Conservation (phyloP, 192 early-diverging fungal genomes). For the Cetraspora pellucida region DNA sequence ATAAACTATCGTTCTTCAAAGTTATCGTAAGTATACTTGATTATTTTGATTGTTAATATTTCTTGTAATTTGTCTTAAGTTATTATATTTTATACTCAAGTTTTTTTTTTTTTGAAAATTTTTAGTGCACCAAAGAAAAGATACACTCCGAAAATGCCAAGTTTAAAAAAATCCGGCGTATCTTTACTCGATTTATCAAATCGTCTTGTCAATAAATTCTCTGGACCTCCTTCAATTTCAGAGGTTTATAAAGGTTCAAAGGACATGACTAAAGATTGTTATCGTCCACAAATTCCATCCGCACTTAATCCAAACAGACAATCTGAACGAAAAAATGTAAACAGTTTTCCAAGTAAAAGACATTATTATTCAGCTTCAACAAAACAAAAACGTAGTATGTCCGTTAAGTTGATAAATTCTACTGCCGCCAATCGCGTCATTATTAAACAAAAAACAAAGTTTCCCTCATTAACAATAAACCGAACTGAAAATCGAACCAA, state of each 20-base stretch:
- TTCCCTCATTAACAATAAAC: not conserved
- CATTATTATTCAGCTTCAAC: not conserved
- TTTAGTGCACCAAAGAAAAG: too few species aligned
- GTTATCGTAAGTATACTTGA: not conserved
- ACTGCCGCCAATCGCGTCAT: not conserved
- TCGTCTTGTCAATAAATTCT: not conserved
- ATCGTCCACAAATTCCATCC: not conserved
- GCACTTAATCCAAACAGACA: not conserved
- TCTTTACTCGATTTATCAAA: too few species aligned
- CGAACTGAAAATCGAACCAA: not conserved
- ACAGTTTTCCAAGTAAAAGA: not conserved
- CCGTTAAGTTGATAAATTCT: not conserved
- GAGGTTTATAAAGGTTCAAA: not conserved
- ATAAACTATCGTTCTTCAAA: not conserved
- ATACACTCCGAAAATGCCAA: too few species aligned
- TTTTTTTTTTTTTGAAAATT: too few species aligned
- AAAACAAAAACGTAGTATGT: not conserved
- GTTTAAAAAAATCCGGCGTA: too few species aligned
- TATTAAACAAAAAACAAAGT: not conserved
- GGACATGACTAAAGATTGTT: not conserved
- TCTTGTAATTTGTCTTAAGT: not conserved
- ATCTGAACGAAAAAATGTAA: not conserved
- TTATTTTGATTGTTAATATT: not conserved
- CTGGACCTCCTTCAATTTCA: not conserved
- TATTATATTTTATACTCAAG: too few species aligned